These are phyloP conservation scores for Sarcocystis neurona DNA, from an alignment of 169 alveolate genomes.

Conservation along the genomic window DNA sequence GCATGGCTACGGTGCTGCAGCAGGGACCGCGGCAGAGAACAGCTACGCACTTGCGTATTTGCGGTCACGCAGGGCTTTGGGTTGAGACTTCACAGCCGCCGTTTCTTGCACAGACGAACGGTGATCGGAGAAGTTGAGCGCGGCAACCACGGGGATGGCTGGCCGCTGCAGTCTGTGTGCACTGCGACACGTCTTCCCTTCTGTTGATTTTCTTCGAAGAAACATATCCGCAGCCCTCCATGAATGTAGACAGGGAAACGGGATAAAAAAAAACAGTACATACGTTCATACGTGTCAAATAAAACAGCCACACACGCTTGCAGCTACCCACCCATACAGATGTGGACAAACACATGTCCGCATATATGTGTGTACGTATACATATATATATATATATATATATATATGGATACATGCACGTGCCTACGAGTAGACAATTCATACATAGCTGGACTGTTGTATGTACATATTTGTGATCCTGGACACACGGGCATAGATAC, in stretches of 20 bases:
- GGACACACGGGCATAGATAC: no score
- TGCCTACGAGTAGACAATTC: no score
- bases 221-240: neutral
- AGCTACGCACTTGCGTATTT: no score
- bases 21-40: neutral
- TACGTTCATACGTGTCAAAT: neutral
- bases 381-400: no score
- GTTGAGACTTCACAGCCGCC: neutral
- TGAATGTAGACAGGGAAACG: neutral
- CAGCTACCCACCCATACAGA: neutral
- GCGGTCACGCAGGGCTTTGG: no score
- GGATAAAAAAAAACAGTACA: neutral
- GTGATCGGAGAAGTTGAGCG: neutral
- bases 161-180: neutral
- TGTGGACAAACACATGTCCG: neutral
- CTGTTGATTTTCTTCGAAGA: no score
- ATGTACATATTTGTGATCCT: no score
- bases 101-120: neutral
- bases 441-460: no score
- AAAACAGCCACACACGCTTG: neutral
- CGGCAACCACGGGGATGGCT: neutral
- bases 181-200: neutral
- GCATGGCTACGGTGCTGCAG: neutral
- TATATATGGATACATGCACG: no score
- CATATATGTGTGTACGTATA: neutral